Conservation (phyloP, 768 basidiomycete genomes). For the Filobasidium floriforme region DNA sequence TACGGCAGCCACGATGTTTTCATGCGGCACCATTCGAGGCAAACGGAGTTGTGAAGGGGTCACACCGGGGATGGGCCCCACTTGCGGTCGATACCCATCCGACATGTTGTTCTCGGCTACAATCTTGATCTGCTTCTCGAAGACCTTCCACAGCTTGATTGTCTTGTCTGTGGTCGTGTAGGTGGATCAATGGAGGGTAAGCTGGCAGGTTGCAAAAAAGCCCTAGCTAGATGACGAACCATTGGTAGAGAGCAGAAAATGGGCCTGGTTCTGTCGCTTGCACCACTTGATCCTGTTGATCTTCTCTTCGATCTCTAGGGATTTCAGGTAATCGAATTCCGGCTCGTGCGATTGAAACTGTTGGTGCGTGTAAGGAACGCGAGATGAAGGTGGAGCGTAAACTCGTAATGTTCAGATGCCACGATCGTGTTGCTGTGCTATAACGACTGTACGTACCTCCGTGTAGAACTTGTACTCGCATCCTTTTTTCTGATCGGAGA, state of each 20-base stretch:
- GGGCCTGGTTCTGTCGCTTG: constrained; percentile 92
- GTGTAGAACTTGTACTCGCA: constrained; percentile 99
- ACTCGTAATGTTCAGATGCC: neutral
- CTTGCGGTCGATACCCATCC: constrained; percentile 44
- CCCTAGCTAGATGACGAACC: constrained; percentile 53
- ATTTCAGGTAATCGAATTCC: constrained; percentile 99
- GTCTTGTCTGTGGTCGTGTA: constrained; percentile 71
- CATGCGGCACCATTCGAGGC: constrained; percentile 85
- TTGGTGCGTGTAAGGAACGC: neutral
- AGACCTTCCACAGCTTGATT: constrained; percentile 99
- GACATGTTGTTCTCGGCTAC: constrained; percentile 92
- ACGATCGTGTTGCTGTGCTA: neutral
- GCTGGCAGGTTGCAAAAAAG: too few relatives aligned
- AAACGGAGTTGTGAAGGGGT: constrained; percentile 55
- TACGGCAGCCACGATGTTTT: constrained; percentile 96
- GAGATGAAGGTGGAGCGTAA: neutral
- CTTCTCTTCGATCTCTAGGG: constrained; percentile 99
- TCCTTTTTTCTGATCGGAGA: constrained; percentile 77
- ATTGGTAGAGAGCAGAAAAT: constrained; percentile 94
- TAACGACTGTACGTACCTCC: constrained; percentile 49
- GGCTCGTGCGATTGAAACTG: constrained; percentile 96
- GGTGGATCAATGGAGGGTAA: neutral
- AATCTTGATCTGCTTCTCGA: constrained; percentile 90
- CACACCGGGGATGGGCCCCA: constrained; percentile 25
- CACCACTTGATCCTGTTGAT: constrained; percentile 99